Evolutionary conservation across 1,139 yeast species (phyloP).

Genomic region (Diutina mesorugosa): DNA sequence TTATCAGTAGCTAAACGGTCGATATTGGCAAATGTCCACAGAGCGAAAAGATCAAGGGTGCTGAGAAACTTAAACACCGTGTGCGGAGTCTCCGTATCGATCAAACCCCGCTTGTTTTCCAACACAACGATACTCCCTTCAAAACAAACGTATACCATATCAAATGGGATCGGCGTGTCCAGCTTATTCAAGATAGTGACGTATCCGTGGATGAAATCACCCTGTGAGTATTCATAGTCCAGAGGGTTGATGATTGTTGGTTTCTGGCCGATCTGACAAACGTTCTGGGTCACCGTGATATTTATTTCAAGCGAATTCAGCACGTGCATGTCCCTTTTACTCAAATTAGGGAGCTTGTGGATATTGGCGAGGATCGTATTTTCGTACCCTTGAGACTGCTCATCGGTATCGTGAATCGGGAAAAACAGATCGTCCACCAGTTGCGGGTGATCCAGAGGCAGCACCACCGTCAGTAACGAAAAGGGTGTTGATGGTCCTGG

Average conservation of each 20-base stretch:
- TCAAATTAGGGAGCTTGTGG: constrained; percentile 24
- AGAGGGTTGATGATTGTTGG: constrained; percentile 19
- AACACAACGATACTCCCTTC: constrained; percentile 18
- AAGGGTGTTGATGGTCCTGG: constrained; percentile 9
- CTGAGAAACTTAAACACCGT: constrained; percentile 17
- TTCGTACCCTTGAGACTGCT: constrained; percentile 26
- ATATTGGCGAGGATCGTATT: constrained; percentile 32
- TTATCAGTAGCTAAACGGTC: constrained; percentile 31
- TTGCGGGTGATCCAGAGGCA: constrained; percentile 4
- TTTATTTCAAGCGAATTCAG: constrained; percentile 18
- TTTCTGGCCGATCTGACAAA: constrained; percentile 27
- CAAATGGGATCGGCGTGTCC: constrained; percentile 19
- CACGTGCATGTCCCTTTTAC: constrained; percentile 14
- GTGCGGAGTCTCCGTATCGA: constrained; percentile 16
- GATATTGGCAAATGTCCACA: constrained; percentile 35
- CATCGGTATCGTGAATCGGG: constrained; percentile 1
- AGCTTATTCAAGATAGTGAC: constrained; percentile 23
- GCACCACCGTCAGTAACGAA: constrained; percentile 6
- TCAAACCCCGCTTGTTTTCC: constrained; percentile 15
- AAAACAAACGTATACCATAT: constrained; percentile 26
- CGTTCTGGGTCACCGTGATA: constrained; percentile 25
- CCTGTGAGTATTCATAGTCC: constrained; percentile 21
- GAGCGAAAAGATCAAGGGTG: constrained; percentile 34
- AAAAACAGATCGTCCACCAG: constrained; percentile 3
- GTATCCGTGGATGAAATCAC: constrained; percentile 27